phyloP scores from a whole-genome alignment of 1,284 basidiomycete genomes.

The Calocybe gambosa region DNA sequence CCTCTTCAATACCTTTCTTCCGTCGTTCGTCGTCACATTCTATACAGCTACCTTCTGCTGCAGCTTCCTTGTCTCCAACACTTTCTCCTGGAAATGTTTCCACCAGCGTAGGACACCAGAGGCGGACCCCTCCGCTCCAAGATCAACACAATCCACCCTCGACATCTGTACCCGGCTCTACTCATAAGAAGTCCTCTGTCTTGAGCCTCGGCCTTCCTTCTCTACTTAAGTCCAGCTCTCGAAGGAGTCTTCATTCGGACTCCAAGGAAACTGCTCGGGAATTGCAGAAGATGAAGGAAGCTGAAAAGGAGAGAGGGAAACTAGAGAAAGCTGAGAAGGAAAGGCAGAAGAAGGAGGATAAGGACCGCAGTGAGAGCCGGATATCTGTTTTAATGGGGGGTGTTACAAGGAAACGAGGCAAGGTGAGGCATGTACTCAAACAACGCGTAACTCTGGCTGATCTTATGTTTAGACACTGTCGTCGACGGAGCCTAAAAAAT shows the following conservation, averaged over 20 bases:
- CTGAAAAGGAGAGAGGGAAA: conserved; percentile 44
- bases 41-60: conserved; percentile 50
- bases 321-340: conserved; percentile 54
- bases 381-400: conserved; percentile 80
- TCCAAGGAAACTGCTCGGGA: conserved; percentile 57
- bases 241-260: conserved; percentile 72
- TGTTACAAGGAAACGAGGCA: conserved; percentile 70
- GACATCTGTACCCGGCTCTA: conserved; percentile 47
- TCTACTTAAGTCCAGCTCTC: conserved; percentile 79
- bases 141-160: conserved; percentile 49
- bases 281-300: conserved; percentile 36
- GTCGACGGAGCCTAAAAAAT: conserved; percentile 72
- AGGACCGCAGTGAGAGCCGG: conserved; percentile 78
- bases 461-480: conserved; percentile 64
- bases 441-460: conserved; percentile 10
- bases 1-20: conserved; percentile 95
- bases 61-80: conserved; percentile 48
- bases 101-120: conserved; percentile 34
- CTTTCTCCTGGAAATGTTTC: conserved; percentile 36
- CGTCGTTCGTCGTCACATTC: conserved; percentile 88
- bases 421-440: conserved; percentile 48
- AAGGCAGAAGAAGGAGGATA: conserved; percentile 68
- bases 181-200: conserved; percentile 72
- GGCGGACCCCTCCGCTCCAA: conserved; percentile 40
- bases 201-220: conserved; percentile 74